Percentiles rank a stretch among this genome's conserved stretches.
phyloP scores from a whole-genome alignment of 345 rosid species.

The Moringa oleifera region DNA sequence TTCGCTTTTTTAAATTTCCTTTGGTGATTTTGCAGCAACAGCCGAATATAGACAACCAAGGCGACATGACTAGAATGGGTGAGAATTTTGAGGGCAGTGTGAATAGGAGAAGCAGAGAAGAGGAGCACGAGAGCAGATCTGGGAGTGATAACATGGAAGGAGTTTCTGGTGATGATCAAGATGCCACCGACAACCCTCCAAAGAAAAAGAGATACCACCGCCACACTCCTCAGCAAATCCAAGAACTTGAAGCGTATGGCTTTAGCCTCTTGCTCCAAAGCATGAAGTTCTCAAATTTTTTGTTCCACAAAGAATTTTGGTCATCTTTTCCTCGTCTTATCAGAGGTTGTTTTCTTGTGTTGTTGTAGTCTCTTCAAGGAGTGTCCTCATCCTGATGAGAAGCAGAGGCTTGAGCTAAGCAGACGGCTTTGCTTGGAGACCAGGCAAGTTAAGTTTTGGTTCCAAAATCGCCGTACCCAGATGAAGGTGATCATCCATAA shows the following conservation, averaged over 20 bases:
- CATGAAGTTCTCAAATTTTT: background rate
- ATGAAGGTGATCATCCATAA: slow-evolving; percentile 62
- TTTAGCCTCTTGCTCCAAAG: slow-evolving; percentile 2
- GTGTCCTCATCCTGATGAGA: slow-evolving; percentile 97
- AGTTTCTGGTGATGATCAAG: slow-evolving; percentile 92
- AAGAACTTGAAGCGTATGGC: slow-evolving; percentile 90
- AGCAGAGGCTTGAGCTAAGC: slow-evolving; percentile 79
- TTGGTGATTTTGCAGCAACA: slow-evolving; percentile 25
- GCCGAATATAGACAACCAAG: slow-evolving; percentile 35
- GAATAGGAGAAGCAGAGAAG: slow-evolving; percentile 50
- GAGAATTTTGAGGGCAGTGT: slow-evolving; percentile 30
- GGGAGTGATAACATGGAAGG: slow-evolving; percentile 96
- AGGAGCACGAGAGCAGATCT: slow-evolving; percentile 88
- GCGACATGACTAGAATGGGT: slow-evolving; percentile 26
- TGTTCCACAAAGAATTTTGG: background rate
- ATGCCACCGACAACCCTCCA: slow-evolving; percentile 80
- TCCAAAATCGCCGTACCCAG: slow-evolving; percentile 94
- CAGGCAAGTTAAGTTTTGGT: slow-evolving; percentile 96
- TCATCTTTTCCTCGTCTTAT: background rate
- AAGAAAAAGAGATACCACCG: slow-evolving; percentile 96
- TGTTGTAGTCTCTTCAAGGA: slow-evolving; percentile 63
- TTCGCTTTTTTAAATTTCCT: background rate
- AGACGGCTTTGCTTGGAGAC: slow-evolving; percentile 76
- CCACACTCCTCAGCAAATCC: slow-evolving; percentile 99
- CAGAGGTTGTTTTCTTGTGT: background rate